A percentile compares a stretch with the other conserved stretches of the same genome.
Evolutionary conservation across 345 rosid genomes (phyloP).

Genomic region (Eucalyptus erythrocorys): DNA sequence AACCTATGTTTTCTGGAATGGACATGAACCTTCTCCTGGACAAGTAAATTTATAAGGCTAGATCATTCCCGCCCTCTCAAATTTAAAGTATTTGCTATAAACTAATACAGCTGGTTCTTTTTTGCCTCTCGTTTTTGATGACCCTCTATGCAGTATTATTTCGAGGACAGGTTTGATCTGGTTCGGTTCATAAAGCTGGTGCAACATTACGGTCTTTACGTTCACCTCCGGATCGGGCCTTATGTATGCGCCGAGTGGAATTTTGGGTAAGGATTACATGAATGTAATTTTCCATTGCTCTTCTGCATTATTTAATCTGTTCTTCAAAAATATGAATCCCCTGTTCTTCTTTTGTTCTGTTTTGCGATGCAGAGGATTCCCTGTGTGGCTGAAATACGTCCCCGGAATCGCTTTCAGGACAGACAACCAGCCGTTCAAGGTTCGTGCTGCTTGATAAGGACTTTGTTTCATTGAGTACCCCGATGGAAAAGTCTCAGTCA

Average conservation of each 20-base stretch:
- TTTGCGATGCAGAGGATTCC: conserved; percentile 25
- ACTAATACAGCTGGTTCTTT: background rate
- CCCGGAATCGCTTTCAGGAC: conserved; percentile 36
- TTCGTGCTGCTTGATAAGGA: background rate
- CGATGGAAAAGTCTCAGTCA: background rate
- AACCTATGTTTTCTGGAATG: conserved; percentile 83
- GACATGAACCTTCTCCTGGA: conserved; percentile 33
- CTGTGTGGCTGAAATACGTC: conserved; percentile 35
- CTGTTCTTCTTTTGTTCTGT: background rate
- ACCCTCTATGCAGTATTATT: conserved; percentile 14
- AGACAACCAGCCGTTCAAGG: conserved; percentile 18
- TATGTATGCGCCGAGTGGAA: conserved; percentile 31
- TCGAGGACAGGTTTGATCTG: conserved; percentile 22
- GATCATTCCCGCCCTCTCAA: too few species aligned
- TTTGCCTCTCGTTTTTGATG: background rate
- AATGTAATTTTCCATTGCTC: background rate
- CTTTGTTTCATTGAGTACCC: background rate
- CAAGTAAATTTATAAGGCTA: conserved; percentile 2
- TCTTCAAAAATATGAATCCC: background rate
- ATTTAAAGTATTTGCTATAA: background rate
- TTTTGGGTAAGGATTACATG: conserved; percentile 15
- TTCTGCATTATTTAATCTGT: background rate
- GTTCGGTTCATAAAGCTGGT: conserved; percentile 27
- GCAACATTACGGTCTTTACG: conserved; percentile 26
- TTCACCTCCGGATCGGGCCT: conserved; percentile 37